Percentiles rank a stretch among this genome's conserved stretches.
Evolutionary conservation across 495 filamentous ascomycete species (phyloP).

Genomic region (Massariosphaeria phaeospora): DNA sequence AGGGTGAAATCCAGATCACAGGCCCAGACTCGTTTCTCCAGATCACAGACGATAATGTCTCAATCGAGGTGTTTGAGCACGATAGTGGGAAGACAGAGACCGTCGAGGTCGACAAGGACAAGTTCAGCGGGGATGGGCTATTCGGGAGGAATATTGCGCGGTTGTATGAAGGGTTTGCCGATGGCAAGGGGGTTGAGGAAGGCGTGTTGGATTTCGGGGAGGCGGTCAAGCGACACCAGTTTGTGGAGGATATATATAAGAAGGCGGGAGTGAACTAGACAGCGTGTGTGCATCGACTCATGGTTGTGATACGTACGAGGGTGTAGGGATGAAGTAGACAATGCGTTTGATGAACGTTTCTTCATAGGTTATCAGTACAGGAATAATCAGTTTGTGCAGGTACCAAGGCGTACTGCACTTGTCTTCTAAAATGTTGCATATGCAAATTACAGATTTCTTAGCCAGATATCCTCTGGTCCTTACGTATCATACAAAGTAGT

Average conservation of each 20-base stretch:
- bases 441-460: too few relatives aligned
- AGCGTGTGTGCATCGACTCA: background rate
- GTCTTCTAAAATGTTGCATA: too few relatives aligned
- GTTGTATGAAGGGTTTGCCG: slow-evolving; percentile 50
- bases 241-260: slow-evolving; percentile 32
- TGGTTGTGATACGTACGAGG: background rate
- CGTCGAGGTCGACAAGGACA: slow-evolving; percentile 44
- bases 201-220: slow-evolving; percentile 41
- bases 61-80: slow-evolving; percentile 45
- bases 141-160: slow-evolving; percentile 44
- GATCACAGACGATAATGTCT: slow-evolving; percentile 36
- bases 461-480: too few relatives aligned
- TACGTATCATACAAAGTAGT: too few relatives aligned
- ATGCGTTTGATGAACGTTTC: too few relatives aligned
- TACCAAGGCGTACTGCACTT: too few relatives aligned
- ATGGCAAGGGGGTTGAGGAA: slow-evolving; percentile 35
- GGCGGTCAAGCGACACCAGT: slow-evolving; percentile 42
- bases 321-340: too few relatives aligned
- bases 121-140: slow-evolving; percentile 35
- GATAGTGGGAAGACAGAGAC: slow-evolving; percentile 37
- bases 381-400: too few relatives aligned
- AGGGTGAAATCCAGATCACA: slow-evolving; percentile 52
- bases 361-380: too few relatives aligned
- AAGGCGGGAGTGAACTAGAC: slow-evolving; percentile 8
- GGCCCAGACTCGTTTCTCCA: slow-evolving; percentile 40